A percentile compares a stretch with the other conserved stretches of the same genome.
phyloP scores from a whole-genome alignment of 208 protist species.

The Naegleria gruberi region DNA sequence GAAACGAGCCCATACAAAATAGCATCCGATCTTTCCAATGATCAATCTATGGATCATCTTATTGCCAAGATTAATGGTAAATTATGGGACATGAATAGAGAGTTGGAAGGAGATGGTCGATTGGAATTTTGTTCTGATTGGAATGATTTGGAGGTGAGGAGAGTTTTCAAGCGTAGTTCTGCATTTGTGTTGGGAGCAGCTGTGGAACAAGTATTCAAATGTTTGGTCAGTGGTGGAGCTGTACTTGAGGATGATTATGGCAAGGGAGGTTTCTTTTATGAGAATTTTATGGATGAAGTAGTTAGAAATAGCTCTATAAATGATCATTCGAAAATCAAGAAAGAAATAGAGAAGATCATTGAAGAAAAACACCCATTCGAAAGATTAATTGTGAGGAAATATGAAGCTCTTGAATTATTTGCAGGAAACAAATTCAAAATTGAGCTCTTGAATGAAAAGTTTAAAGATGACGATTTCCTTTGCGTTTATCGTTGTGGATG shows the following conservation, averaged over 20 bases:
- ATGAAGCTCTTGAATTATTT: constrained; percentile 88
- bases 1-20: constrained; percentile 86
- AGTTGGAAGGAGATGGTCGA: constrained; percentile 71
- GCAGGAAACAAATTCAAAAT: constrained; percentile 88
- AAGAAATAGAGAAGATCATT: constrained; percentile 71
- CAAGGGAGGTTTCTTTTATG: constrained; percentile 95
- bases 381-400: constrained; percentile 87
- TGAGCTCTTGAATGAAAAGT: constrained; percentile 75
- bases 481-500: constrained; percentile 92
- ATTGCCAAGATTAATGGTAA: constrained; percentile 80
- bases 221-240: constrained; percentile 61
- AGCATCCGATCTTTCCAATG: constrained; percentile 67
- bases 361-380: constrained; percentile 88
- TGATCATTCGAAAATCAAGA: constrained; percentile 78
- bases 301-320: constrained; percentile 48
- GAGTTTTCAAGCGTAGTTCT: constrained; percentile 98
- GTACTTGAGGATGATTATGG: constrained; percentile 37
- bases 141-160: constrained; percentile 62
- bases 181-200: constrained; percentile 96
- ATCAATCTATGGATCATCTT: constrained; percentile 71
- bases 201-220: constrained; percentile 80
- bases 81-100: constrained; percentile 88
- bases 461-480: constrained; percentile 73
- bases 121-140: constrained; percentile 75
- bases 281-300: constrained; percentile 48